Conservation (phyloP, 75 land plant genomes). For the Chamaecyparis obtusa region DNA sequence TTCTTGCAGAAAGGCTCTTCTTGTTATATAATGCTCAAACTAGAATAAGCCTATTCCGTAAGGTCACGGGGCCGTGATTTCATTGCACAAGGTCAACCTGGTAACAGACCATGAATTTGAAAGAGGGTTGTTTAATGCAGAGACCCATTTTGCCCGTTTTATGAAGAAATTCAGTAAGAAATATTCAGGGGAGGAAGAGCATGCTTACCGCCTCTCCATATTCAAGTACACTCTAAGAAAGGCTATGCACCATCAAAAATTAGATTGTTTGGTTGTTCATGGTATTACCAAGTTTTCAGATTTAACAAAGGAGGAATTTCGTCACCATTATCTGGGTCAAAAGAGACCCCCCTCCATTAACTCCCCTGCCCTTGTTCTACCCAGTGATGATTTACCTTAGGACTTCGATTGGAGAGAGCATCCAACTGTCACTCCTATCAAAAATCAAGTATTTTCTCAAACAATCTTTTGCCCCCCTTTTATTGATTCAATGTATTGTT, state of each 20-base stretch:
- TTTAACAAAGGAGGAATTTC: constrained; percentile 79
- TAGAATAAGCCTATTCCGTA: too few species aligned
- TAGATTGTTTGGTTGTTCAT: constrained; percentile 82
- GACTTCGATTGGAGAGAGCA: constrained; percentile 88
- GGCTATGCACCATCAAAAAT: constrained; percentile 71
- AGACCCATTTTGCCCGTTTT: constrained; percentile 38
- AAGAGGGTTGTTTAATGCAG: constrained; percentile 9
- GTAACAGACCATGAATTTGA: constrained; percentile 25
- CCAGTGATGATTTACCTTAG: constrained; percentile 62
- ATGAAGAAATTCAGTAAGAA: constrained; percentile 15
- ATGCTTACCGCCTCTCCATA: constrained; percentile 53
- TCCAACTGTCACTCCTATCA: constrained; percentile 82
- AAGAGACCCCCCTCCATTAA: constrained; percentile 21
- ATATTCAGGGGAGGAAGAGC: constrained; percentile 66
- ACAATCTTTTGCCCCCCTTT: too few species aligned
- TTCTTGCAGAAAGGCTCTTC: too few species aligned
- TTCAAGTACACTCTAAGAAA: constrained; percentile 69
- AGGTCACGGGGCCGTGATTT: too few species aligned
- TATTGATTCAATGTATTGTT: too few species aligned
- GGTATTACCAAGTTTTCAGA: constrained; percentile 96
- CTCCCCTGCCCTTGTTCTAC: constrained; percentile 63
- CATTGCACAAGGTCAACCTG: constrained; percentile 97
- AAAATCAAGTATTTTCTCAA: constrained; percentile 64
- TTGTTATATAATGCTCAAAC: too few species aligned
- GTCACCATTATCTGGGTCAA: constrained; percentile 49